Percentiles rank a stretch among this genome's conserved stretches.
Evolutionary conservation across 257 asterid genomes (phyloP).

Genomic region (Capsicum pubescens): DNA sequence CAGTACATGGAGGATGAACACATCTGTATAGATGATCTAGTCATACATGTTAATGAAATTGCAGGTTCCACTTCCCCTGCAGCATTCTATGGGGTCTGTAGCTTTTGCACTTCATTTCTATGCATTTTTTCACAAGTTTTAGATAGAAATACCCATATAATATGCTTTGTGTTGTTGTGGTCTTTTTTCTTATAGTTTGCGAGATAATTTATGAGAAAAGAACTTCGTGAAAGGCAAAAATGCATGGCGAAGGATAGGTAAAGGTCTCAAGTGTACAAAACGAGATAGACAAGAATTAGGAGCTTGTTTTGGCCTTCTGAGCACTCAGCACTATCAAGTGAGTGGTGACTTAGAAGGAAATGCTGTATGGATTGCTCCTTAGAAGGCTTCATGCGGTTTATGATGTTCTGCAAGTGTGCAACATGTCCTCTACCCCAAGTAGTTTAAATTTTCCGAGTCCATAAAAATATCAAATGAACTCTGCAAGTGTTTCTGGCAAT

Average conservation of each 20-base stretch:
- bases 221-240: neutral
- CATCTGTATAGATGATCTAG: constrained; percentile 78
- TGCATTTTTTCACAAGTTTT: neutral
- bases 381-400: neutral
- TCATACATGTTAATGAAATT: constrained; percentile 57
- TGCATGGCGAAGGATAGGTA: neutral
- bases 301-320: neutral
- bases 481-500: neutral
- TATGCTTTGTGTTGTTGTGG: neutral
- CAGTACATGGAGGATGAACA: constrained; percentile 93
- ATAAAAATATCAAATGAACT: neutral
- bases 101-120: constrained; percentile 26
- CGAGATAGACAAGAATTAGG: constrained; percentile 4
- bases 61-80: constrained; percentile 65
- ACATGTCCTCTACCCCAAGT: neutral
- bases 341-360: neutral
- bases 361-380: neutral
- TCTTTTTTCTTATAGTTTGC: neutral
- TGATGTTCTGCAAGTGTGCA: neutral
- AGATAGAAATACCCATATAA: neutral
- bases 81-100: constrained; percentile 96
- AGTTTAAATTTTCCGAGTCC: neutral
- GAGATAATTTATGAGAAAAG: neutral
- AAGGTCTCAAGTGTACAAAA: neutral
- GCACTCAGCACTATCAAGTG: neutral